Conservation (phyloP, 495 filamentous ascomycete species). For the Lasiosphaeria hispida region DNA sequence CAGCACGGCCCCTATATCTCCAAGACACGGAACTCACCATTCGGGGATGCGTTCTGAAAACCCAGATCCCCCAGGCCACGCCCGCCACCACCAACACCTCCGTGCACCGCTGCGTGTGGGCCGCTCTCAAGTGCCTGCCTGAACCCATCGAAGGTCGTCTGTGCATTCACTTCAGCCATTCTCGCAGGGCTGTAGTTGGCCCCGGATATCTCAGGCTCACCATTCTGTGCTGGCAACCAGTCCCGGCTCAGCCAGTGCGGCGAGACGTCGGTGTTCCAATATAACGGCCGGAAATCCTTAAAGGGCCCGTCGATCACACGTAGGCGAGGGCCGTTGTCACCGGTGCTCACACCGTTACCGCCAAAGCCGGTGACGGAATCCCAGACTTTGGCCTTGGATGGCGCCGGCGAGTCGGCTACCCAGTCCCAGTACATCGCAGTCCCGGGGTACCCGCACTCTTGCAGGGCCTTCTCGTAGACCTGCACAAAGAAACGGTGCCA, state of each 20-base stretch:
- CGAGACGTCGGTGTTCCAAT: background rate
- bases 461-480: conserved; percentile 6
- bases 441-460: conserved; percentile 1
- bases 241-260: conserved; percentile 6
- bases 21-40: background rate
- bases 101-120: conserved; percentile 3
- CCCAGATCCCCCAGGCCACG: conserved; percentile 3
- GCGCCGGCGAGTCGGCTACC: conserved; percentile 4
- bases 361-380: conserved; percentile 3
- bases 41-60: background rate
- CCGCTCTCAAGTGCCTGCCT: background rate
- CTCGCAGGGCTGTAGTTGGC: background rate
- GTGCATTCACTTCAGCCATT: background rate
- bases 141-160: conserved; percentile 2
- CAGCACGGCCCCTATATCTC: background rate
- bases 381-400: background rate
- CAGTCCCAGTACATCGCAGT: conserved; percentile 13
- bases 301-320: conserved; percentile 7
- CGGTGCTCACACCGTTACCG: conserved; percentile 3
- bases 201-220: background rate
- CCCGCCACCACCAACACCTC: background rate
- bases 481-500: conserved; percentile 10
- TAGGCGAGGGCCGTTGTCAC: background rate
- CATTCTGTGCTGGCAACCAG: background rate
- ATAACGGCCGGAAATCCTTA: background rate